Evolutionary conservation across 805 yeast genomes (phyloP).

Genomic region (Candida insectorum): DNA sequence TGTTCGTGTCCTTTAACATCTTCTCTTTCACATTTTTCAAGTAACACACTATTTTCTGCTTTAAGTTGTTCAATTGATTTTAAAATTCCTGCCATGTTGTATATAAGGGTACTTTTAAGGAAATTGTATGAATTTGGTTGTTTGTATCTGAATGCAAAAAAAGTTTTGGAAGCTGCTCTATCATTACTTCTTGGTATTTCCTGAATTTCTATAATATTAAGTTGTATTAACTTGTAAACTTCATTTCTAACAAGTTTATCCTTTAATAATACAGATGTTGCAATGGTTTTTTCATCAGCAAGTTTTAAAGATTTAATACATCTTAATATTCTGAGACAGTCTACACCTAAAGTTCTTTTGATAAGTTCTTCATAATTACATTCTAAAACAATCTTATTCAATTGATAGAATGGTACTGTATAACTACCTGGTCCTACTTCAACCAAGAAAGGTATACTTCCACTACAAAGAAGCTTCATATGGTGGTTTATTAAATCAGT

Average conservation of each 20-base stretch:
- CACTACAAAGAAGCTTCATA: slow-evolving; percentile 58
- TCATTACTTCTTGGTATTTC: slow-evolving; percentile 92
- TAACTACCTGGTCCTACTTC: slow-evolving; percentile 55
- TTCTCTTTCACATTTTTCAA: slow-evolving; percentile 81
- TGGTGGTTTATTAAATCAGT: slow-evolving; percentile 55
- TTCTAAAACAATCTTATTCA: slow-evolving; percentile 45
- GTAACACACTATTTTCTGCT: slow-evolving; percentile 57
- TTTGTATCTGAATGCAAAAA: slow-evolving; percentile 74
- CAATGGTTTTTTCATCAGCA: slow-evolving; percentile 81
- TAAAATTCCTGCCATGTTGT: slow-evolving; percentile 51
- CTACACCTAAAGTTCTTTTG: slow-evolving; percentile 59
- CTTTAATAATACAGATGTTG: slow-evolving; percentile 70
- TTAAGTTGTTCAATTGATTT: slow-evolving; percentile 51
- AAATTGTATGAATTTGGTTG: slow-evolving; percentile 29
- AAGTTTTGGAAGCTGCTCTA: slow-evolving; percentile 85
- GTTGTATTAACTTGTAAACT: slow-evolving; percentile 59
- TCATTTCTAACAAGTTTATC: slow-evolving; percentile 75
- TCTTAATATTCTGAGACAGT: slow-evolving; percentile 70
- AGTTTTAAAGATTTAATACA: slow-evolving; percentile 68
- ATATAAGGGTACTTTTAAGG: slow-evolving; percentile 42
- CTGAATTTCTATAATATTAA: slow-evolving; percentile 80
- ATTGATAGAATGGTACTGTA: slow-evolving; percentile 58
- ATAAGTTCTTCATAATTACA: slow-evolving; percentile 55
- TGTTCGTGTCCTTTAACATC: slow-evolving; percentile 84
- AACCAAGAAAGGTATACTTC: slow-evolving; percentile 55